These are phyloP conservation scores for Fallopia convolvulus DNA, from an alignment of 148 eudicot species.

Conservation along the genomic window DNA sequence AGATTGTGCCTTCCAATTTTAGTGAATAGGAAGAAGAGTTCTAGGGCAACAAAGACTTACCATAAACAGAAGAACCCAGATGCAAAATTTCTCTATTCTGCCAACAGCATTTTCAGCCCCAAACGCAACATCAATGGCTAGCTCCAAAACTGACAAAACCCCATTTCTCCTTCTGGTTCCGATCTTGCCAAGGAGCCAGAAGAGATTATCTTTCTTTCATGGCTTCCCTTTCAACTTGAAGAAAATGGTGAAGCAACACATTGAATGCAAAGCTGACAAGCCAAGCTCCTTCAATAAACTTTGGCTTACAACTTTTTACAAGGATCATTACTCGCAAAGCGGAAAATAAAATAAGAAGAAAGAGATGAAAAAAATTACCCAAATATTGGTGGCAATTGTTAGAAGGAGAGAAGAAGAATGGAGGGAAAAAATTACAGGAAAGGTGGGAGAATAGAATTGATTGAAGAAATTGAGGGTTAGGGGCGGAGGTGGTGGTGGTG, in stretches of 20 bases:
- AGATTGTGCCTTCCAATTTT: background rate
- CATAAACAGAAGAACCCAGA: slow-evolving; percentile 1
- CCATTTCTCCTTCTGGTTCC: background rate
- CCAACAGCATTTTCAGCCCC: background rate
- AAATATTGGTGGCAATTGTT: background rate
- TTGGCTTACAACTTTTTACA: background rate
- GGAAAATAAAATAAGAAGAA: background rate
- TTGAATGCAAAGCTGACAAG: slow-evolving; percentile 3
- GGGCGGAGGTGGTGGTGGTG: background rate
- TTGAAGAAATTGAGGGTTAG: slow-evolving; percentile 14
- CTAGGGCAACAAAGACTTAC: background rate
- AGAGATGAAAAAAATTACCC: background rate
- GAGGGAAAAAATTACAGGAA: background rate
- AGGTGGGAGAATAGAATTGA: slow-evolving; percentile 22
- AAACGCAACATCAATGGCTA: background rate
- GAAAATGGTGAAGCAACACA: background rate
- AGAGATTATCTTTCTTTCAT: background rate
- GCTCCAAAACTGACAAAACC: slow-evolving; percentile 18
- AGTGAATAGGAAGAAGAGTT: background rate
- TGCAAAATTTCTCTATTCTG: background rate
- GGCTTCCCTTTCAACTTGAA: background rate
- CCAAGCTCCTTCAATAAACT: background rate
- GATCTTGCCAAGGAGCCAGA: slow-evolving; percentile 3
- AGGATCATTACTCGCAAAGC: background rate
- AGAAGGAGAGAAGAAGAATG: background rate